Conservation (phyloP, 176 grass and related monocot genomes). For the Cenchrus fungigraminus region DNA sequence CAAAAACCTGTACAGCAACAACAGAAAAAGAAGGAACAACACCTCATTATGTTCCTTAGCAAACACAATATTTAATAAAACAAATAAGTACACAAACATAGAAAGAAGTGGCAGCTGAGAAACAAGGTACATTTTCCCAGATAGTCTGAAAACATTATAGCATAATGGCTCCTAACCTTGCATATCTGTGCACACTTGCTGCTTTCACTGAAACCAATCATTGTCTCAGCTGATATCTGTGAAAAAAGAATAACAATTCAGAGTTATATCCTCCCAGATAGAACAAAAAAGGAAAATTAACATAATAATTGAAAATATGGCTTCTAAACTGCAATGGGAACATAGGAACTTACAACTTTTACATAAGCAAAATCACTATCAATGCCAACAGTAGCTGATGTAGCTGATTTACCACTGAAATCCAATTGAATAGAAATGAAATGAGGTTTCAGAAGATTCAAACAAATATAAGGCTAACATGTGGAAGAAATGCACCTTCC, state of each 20-base stretch:
- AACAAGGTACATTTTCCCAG: not conserved
- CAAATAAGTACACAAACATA: not conserved
- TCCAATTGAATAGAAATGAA: constrained; percentile 16
- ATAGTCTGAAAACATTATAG: not conserved
- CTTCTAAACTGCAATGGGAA: not conserved
- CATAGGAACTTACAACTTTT: constrained; percentile 83
- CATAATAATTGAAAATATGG: not conserved
- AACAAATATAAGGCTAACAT: constrained; percentile 4
- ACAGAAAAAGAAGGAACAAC: constrained; percentile 20
- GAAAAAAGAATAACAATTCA: constrained; percentile 25
- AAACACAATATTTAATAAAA: constrained; percentile 27
- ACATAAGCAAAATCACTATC: constrained; percentile 96
- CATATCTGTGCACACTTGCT: constrained; percentile 91
- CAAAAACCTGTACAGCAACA: constrained; percentile 73
- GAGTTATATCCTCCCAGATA: not conserved
- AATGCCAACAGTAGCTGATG: constrained; percentile 71
- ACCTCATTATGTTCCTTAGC: not conserved
- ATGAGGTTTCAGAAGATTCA: constrained; percentile 23
- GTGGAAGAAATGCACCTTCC: constrained; percentile 57
- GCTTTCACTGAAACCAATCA: constrained; percentile 91
- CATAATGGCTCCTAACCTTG: constrained; percentile 61
- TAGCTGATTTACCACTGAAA: constrained; percentile 74
- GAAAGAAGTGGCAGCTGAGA: not conserved
- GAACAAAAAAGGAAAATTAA: not conserved
- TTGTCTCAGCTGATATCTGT: constrained; percentile 94